Evolutionary conservation across 192 early-diverging fungal genomes (phyloP), one percentile per base, ranked within the genome.

Genomic region (Coemansia aciculifera): DNA sequence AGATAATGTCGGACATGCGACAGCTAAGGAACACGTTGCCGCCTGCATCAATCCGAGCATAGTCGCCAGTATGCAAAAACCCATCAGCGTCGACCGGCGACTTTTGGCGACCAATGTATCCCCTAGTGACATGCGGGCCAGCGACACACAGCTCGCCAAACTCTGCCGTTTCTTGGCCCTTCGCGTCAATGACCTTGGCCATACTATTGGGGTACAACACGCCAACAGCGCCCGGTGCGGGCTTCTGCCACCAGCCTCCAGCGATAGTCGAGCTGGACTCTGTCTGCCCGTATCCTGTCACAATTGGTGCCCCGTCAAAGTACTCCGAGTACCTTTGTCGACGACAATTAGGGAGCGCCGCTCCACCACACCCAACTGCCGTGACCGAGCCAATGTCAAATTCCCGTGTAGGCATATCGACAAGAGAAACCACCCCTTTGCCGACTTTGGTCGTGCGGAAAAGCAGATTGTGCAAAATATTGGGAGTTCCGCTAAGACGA

Each of bases 1-100:
- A 92, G 74, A 96, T 93, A 24, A 97, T 72, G 62, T 96, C 93
- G 65, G 90, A 92, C 13, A 92, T 49, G 1, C 96, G 89, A 57
- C 91, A 90, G 10, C 83, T 72, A 19, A 89, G 77, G 75, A 70
- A 88, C 59, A 90, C 84, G 34, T 86, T 49, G 9, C 89, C 91
- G 19, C 91, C 63, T 36, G 82, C 75, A 65, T 87, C 86, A 8
- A 89, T 72, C 1, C 81, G 51, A 8, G 84, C 94, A 51, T 94
- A 79, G 74, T 98, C 96, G 21, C 90, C 90, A 3, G 90, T 93
- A 39, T 87, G 88, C 43, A 95, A 69, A 77, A 86, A 97, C 0
- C 94, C 92, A 34, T 94, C 92, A 0, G 59, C 29, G 57, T 85
- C 87, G 59, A 94, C 82, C 0, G 88, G 86, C 6, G 87, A 82